These are phyloP conservation scores for Aotearoamyces nothofagi DNA, from an alignment of 2,329 filamentous ascomycete genomes.

Conservation along the genomic window DNA sequence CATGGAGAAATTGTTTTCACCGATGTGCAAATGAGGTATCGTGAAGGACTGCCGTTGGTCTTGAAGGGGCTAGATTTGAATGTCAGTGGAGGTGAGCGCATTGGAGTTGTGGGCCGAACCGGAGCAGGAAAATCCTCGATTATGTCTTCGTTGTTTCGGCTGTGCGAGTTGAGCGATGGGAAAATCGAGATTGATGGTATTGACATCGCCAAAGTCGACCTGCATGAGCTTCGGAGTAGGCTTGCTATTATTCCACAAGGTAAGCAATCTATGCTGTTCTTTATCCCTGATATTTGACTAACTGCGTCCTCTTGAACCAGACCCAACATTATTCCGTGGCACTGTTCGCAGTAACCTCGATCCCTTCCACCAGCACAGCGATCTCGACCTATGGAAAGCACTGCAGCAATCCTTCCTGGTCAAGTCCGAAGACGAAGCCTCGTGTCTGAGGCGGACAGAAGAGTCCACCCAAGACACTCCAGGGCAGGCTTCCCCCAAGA, in stretches of 20 bases:
- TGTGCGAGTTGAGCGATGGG: constrained; percentile 8
- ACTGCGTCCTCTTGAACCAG: too few species aligned
- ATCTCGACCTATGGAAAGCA: too few species aligned
- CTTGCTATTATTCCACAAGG: constrained; percentile 12
- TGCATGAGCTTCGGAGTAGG: constrained; percentile 9
- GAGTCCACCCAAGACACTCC: too few species aligned
- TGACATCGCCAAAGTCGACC: constrained; percentile 10
- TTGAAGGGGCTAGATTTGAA: not conserved
- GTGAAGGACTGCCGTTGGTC: not conserved
- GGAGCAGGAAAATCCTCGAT: constrained; percentile 10
- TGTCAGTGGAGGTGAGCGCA: not conserved
- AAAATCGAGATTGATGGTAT: constrained; percentile 9
- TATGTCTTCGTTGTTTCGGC: constrained; percentile 9
- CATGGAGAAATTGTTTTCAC: constrained; percentile 36
- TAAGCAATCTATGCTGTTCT: too few species aligned
- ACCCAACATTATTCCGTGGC: constrained; percentile 2
- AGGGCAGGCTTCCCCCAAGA: too few species aligned
- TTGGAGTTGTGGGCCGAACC: constrained; percentile 2
- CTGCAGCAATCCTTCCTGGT: too few species aligned
- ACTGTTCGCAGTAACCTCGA: constrained; percentile 1
- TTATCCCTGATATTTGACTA: too few species aligned
- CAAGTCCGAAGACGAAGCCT: too few species aligned
- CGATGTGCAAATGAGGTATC: constrained; percentile 27
- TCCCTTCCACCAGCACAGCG: constrained; percentile 12
- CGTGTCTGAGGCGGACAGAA: too few species aligned